A percentile compares a stretch with the other conserved stretches of the same genome.
These are phyloP conservation scores for Coprinopsis marcescibilis DNA, from an alignment of 768 basidiomycete species.

Conservation along the genomic window DNA sequence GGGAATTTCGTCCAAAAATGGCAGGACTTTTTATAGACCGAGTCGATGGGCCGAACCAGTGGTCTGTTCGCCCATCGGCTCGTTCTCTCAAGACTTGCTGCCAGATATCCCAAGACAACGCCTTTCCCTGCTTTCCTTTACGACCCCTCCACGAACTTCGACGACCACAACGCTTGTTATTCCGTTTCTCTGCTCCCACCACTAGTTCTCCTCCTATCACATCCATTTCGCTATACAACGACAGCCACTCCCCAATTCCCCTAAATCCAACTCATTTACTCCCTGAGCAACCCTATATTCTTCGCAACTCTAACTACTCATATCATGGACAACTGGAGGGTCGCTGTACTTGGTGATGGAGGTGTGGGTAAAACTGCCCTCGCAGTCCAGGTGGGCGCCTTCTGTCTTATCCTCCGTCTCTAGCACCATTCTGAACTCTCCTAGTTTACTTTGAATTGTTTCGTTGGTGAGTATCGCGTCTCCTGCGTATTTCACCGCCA, in stretches of 20 bases:
- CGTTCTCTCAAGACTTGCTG: constrained; percentile 9
- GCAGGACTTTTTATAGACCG: constrained; percentile 28
- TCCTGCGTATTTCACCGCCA: constrained; percentile 8
- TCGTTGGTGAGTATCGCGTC: constrained; percentile 67
- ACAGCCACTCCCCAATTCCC: constrained; percentile 1
- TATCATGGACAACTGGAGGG: constrained; percentile 88
- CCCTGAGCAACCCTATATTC: constrained; percentile 15
- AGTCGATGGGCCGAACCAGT: constrained; percentile 27
- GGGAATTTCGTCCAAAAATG: constrained; percentile 10
- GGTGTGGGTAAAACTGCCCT: constrained; percentile 97
- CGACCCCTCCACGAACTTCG: constrained; percentile 57
- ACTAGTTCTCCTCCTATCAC: constrained; percentile 23
- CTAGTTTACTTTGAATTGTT: constrained; percentile 93
- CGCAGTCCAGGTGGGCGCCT: constrained; percentile 77
- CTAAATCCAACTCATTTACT: constrained; percentile 12
- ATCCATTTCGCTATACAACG: constrained; percentile 13
- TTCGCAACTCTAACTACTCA: constrained; percentile 9
- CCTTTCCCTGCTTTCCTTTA: constrained; percentile 40
- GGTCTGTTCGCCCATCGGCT: constrained; percentile 23
- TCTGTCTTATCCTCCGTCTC: constrained; percentile 8
- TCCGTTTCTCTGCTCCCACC: constrained; percentile 29
- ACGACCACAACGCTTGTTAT: constrained; percentile 45
- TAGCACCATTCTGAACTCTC: constrained; percentile 6
- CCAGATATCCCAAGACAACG: constrained; percentile 24
- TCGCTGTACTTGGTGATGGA: constrained; percentile 94